phyloP scores from a whole-genome alignment of 2,329 filamentous ascomycete genomes.

The Diplodia corticola region DNA sequence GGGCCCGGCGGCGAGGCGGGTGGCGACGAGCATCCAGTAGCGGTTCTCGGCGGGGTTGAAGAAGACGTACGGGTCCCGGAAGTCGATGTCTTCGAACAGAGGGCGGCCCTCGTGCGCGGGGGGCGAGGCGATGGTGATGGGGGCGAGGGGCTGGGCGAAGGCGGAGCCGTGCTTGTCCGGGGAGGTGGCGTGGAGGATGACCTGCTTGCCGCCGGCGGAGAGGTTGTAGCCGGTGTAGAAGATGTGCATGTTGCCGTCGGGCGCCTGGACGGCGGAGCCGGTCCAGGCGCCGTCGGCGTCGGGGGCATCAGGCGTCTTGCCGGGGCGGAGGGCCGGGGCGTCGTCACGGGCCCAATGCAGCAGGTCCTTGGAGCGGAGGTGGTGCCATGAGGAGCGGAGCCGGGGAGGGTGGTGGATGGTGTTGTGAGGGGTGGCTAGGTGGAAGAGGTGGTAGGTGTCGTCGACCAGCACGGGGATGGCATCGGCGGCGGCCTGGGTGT shows the following conservation, averaged over 20 bases:
- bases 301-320: conserved; percentile 26
- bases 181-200: conserved; percentile 35
- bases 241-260: conserved; percentile 38
- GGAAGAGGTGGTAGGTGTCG: conserved; percentile 42
- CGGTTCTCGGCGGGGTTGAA: conserved; percentile 33
- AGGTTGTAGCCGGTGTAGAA: conserved; percentile 44
- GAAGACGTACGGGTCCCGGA: conserved; percentile 42
- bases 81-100: conserved; percentile 39
- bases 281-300: conserved; percentile 42
- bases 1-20: conserved; percentile 36
- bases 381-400: conserved; percentile 38
- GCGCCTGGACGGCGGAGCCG: conserved; percentile 36
- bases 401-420: conserved; percentile 39
- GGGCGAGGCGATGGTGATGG: conserved; percentile 30
- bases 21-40: conserved; percentile 45
- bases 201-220: conserved; percentile 34
- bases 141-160: conserved; percentile 29
- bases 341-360: conserved; percentile 35
- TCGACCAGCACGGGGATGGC: conserved; percentile 41
- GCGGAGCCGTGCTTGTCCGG: conserved; percentile 31
- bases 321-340: conserved; percentile 30
- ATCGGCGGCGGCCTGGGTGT: conserved; percentile 37
- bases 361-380: conserved; percentile 34
- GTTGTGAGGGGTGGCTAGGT: conserved; percentile 30
- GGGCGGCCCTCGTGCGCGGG: conserved; percentile 28